Evolutionary conservation across 78 protist species (phyloP).

Genomic region (Acrasis kona): DNA sequence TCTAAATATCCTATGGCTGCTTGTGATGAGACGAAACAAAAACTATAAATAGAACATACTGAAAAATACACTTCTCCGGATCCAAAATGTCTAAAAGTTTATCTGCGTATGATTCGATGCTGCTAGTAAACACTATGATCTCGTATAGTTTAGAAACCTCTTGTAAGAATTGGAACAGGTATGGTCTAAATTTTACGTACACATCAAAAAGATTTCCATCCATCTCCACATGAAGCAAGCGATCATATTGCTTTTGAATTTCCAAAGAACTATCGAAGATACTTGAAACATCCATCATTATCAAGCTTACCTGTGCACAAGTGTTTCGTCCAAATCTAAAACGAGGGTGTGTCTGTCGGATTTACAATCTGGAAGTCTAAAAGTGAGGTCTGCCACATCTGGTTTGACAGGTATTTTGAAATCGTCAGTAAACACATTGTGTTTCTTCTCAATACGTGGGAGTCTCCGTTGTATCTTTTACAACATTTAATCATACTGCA

Average conservation of each 20-base stretch:
- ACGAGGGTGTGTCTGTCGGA: no score
- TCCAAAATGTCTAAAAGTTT: constrained; percentile 81
- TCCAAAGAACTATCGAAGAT: constrained; percentile 18
- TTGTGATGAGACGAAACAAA: no score
- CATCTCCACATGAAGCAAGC: not conserved
- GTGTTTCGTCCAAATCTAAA: constrained; percentile 86
- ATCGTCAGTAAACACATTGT: no score
- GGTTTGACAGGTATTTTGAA: no score
- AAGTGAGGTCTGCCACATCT: no score
- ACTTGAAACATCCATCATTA: no score
- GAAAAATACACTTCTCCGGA: no score
- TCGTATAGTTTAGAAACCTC: constrained; percentile 50
- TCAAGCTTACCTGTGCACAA: constrained; percentile 80
- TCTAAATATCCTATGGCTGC: constrained; percentile 73
- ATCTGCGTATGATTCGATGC: constrained; percentile 80
- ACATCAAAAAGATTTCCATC: constrained; percentile 34
- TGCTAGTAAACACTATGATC: constrained; percentile 80
- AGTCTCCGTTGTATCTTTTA: no score
- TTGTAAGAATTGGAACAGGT: constrained; percentile 62
- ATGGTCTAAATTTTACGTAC: constrained; percentile 74
- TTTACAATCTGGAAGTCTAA: no score
- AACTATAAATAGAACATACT: no score
- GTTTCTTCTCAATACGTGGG: no score
- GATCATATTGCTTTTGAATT: not conserved
- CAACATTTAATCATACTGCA: no score